Conservation (phyloP, 257 asterid species). For the Galeopsis tetrahit region DNA sequence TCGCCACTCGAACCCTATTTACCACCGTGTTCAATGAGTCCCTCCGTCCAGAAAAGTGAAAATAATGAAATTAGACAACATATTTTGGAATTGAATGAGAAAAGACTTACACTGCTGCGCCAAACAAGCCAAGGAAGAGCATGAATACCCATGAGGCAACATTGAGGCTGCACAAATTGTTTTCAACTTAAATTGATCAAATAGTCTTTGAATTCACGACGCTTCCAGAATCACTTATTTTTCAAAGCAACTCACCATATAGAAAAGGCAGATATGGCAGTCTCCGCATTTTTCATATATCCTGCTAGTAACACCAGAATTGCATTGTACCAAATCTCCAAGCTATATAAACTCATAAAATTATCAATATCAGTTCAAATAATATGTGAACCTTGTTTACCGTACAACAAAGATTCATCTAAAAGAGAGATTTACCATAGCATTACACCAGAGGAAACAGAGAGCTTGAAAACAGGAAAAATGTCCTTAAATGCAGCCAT, state of each 20-base stretch:
- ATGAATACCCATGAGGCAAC: background rate
- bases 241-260: background rate
- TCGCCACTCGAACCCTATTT: constrained; percentile 69
- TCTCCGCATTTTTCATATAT: background rate
- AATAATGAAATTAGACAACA: too few species aligned
- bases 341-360: constrained; percentile 31
- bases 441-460: constrained; percentile 33
- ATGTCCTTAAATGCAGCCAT: constrained; percentile 50
- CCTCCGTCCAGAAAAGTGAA: too few species aligned
- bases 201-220: too few species aligned
- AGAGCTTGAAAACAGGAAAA: constrained; percentile 37
- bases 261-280: background rate
- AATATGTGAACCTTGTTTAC: too few species aligned
- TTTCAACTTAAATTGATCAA: too few species aligned
- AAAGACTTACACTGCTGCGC: constrained; percentile 50
- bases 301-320: constrained; percentile 62
- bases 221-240: too few species aligned
- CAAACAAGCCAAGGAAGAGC: constrained; percentile 30
- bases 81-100: background rate
- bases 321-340: constrained; percentile 67
- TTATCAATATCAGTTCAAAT: too few species aligned
- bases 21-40: too few species aligned
- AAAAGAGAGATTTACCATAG: background rate
- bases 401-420: too few species aligned
- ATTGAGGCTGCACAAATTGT: background rate